Base-by-base conservation (phyloP, 176 grass and related monocot species). In the Cenchrus americanus region DNA sequence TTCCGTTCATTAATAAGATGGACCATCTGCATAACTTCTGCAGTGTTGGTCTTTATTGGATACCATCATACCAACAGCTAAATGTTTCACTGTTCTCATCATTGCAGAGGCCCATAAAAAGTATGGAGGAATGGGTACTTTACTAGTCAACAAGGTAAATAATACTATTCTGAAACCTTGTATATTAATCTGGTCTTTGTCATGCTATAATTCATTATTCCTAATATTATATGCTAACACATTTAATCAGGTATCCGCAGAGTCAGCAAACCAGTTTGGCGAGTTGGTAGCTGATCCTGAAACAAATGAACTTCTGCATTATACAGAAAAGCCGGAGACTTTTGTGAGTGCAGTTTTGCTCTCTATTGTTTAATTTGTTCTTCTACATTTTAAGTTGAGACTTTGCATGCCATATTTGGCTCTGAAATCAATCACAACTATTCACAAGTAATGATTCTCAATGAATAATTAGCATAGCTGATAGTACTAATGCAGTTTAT, bases 211-310 rank as follows among this genome's bases (percentile, higher is more conserved):
- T 62, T 34, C 58, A 30, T 22, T 66, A 52, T 8, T 75, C 46
- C 17, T 81, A 72, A 59, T 57, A 82, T 55, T 63, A 84, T 44
- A 44, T 44, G 10, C 47, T 19, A 72, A 61, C 55, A 46, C 67
- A 34, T 76, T 19, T 82, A 71, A 10, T 34, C 71, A 99, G 96
- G 96, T 99, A 62, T 99, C 96, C 70, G 96, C 91, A 57, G 96
- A 99, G 74, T 96, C 93, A 82, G 96, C 96, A 62, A 96, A 86
- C 84, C 93, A 99, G 65, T 99, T 99, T 82, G 96, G 96, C 40
- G 96, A 99, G 93, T 85, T 99, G 87, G 96, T 99, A 66, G 96
- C 96, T 72, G 96, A 99, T 84, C 91, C 87, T 89, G 91, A 85
- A 66, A 99, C 96, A 26, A 92, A 99, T 75, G 96, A 99, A 91